Evolutionary conservation across 2,329 filamentous ascomycete species (phyloP), one percentile per base, ranked within the genome.

Genomic region (Apiospora koreana): DNA sequence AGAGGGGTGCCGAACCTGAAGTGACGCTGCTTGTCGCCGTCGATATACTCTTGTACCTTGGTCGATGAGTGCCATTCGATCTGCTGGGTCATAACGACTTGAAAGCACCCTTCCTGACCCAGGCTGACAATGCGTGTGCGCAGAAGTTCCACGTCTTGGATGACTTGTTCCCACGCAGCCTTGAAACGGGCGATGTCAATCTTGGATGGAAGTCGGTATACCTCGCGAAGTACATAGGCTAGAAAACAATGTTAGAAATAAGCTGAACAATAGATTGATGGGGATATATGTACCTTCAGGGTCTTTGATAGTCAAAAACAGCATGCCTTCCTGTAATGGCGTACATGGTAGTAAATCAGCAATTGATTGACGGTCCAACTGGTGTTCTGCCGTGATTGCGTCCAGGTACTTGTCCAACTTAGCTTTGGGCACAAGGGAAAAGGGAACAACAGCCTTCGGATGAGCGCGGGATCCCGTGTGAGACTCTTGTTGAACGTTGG

Each of bases 281-380:
- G 1, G 28, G 21, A 14, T n/a, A n/a, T 6, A 12, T 9, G 0
- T 62, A 62, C 54, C 73, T 10, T 76, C 79, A 9, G 69, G n/a
- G 9, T 71, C 58, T 25, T 74, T 74, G 31, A 69, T 68, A 12
- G 78, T 74, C 2, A 79, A 65, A 1, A 76, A 74, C 54, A 81
- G 68, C 10, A 81, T 72, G 3, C 78, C 76, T 69, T 76, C 75
- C 54, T 80, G 79, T 4, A 79, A 68, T 3, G 76, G 70, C 1
- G 77, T 74, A 71, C 76, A 77, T 2, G 78, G 79, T 42, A 76
- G 78, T 0, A 77, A 66, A 67, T 80, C 78, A 23, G 77, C 73
- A 25, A 72, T 70, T 38, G 54, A n/a, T 38, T 62, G 8, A 18
- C 54, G 3, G 9, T 62, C 31, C 31, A 62, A 9, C 21, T 31